Evolutionary conservation across 2,329 filamentous ascomycete genomes (phyloP).

Genomic region (Tolypocladium cylindrosporum): DNA sequence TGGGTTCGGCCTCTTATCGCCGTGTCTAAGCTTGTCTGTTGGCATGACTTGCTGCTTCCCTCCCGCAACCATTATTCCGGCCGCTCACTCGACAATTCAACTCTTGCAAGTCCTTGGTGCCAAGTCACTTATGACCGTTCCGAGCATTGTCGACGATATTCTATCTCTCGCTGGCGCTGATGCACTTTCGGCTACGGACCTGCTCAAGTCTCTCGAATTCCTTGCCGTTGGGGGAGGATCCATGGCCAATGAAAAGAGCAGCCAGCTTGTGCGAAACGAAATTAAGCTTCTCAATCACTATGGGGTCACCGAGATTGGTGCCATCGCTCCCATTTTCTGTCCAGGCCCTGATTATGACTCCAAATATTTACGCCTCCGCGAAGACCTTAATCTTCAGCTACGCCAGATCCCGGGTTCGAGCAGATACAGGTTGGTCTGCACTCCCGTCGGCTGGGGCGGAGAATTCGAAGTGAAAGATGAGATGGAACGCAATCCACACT

Average conservation of each 20-base stretch:
- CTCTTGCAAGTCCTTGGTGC: constrained; percentile 9
- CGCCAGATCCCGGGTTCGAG: constrained; percentile 5
- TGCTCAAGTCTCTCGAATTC: constrained; percentile 11
- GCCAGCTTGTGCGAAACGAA: constrained; percentile 6
- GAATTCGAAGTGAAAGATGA: constrained; percentile 20
- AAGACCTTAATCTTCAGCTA: constrained; percentile 15
- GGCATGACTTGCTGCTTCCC: constrained; percentile 17
- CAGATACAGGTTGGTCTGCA: constrained; percentile 13
- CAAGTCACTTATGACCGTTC: constrained; percentile 20
- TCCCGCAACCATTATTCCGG: constrained; percentile 12
- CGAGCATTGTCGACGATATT: constrained; percentile 21
- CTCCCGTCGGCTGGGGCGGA: constrained; percentile 13
- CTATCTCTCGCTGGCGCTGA: constrained; percentile 4
- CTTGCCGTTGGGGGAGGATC: constrained; percentile 19
- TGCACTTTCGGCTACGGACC: constrained; percentile 1
- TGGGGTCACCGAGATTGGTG: constrained; percentile 22
- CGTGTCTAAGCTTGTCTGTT: constrained; percentile 14
- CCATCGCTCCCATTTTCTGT: constrained; percentile 19
- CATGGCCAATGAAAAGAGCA: constrained; percentile 11
- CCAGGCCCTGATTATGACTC: constrained; percentile 18
- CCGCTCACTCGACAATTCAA: constrained; percentile 10
- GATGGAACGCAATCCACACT: constrained; percentile 11
- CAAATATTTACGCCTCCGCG: constrained; percentile 16
- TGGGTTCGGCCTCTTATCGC: constrained; percentile 18
- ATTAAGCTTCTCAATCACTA: constrained; percentile 22